A percentile compares a stretch with the other conserved stretches of the same genome.
Conservation (phyloP, 1,284 basidiomycete species). For the Irpex sp. region DNA sequence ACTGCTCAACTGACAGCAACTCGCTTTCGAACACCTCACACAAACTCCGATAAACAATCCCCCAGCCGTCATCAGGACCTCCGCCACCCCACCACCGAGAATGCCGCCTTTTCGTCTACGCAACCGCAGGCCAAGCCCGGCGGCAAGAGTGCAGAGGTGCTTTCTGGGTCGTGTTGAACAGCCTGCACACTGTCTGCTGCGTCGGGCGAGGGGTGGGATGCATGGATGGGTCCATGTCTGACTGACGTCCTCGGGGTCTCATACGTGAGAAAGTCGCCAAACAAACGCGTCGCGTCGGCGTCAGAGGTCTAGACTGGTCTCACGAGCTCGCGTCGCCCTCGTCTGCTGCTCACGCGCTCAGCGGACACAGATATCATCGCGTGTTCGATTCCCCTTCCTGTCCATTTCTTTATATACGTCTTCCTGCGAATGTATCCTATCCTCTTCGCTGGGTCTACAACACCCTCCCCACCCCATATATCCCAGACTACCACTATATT, state of each 20-base stretch:
- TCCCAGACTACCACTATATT: slow-evolving; percentile 17
- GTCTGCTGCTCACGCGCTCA: not conserved
- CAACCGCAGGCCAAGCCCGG: no score
- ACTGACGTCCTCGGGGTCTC: slow-evolving; percentile 12
- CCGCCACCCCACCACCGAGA: slow-evolving; percentile 12
- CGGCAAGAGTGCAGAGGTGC: no score
- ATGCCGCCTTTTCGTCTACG: not conserved
- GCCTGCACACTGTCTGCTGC: no score
- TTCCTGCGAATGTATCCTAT: not conserved
- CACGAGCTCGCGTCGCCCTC: not conserved
- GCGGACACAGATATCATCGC: not conserved
- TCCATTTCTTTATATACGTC: not conserved
- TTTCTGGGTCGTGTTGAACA: no score
- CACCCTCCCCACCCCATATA: not conserved
- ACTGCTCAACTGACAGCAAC: slow-evolving; percentile 23
- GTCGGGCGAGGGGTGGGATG: not conserved
- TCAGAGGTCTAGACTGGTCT: slow-evolving; percentile 10
- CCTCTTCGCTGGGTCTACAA: not conserved
- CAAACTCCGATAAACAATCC: slow-evolving; percentile 24
- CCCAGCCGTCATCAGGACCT: slow-evolving; percentile 21
- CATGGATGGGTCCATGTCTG: not conserved
- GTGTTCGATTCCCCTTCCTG: not conserved
- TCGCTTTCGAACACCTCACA: slow-evolving; percentile 21
- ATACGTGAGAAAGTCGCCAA: slow-evolving; percentile 14
- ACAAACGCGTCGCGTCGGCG: slow-evolving; percentile 18